Conservation (phyloP, 306 rosid genomes). For the Cicer bijugum region DNA sequence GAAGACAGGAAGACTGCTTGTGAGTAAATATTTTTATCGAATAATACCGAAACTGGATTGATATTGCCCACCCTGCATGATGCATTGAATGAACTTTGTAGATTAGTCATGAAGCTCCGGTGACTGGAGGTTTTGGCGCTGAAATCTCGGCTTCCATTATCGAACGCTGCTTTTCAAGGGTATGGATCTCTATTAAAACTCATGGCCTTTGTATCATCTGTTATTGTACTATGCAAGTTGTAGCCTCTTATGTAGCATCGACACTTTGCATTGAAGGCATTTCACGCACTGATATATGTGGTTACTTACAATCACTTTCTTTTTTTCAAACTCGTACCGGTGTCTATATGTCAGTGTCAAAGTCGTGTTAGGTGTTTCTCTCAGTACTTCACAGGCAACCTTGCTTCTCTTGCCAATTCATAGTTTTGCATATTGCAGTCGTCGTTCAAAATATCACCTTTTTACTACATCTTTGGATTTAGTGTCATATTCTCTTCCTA, state of each 20-base stretch:
- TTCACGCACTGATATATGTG: too few species aligned
- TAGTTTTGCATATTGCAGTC: too few species aligned
- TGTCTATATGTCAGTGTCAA: too few species aligned
- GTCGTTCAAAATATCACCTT: neutral
- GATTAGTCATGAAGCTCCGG: conserved; percentile 99
- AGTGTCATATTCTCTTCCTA: neutral
- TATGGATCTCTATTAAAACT: conserved; percentile 41
- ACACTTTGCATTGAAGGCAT: too few species aligned
- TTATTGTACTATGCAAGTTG: too few species aligned
- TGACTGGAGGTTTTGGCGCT: conserved; percentile 96
- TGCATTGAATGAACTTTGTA: conserved; percentile 43
- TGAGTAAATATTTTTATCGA: conserved; percentile 52
- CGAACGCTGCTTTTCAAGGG: conserved; percentile 93
- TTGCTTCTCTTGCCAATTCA: too few species aligned
- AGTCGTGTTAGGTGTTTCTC: too few species aligned
- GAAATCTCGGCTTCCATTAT: conserved; percentile 91
- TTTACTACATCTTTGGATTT: neutral
- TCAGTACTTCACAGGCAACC: too few species aligned
- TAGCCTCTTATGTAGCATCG: too few species aligned
- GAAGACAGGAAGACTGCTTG: conserved; percentile 95
- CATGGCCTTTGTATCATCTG: too few species aligned
- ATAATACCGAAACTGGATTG: conserved; percentile 9
- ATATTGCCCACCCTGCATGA: conserved; percentile 28
- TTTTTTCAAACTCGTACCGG: too few species aligned
- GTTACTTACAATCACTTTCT: too few species aligned